Conservation (phyloP, 257 asterid genomes). For the Gynochthodes officinalis region DNA sequence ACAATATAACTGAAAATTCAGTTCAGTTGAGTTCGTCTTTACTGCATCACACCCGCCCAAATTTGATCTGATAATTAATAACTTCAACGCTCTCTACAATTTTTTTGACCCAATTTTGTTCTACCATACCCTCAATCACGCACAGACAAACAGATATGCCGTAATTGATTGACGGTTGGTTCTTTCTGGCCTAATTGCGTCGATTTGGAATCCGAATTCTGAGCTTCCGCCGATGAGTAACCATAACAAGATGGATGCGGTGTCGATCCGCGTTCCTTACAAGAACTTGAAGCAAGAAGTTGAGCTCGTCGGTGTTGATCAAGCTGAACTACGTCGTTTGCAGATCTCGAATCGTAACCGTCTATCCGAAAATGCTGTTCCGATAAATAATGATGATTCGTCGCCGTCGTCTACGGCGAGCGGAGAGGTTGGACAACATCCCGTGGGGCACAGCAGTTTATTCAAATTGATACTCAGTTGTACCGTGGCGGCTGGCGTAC, state of each 20-base stretch:
- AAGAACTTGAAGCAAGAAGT: slow-evolving; percentile 75
- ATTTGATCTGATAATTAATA: background rate
- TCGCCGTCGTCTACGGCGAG: slow-evolving; percentile 33
- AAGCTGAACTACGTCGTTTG: slow-evolving; percentile 38
- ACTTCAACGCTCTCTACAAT: background rate
- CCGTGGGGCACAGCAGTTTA: slow-evolving; percentile 49
- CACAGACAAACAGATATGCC: background rate
- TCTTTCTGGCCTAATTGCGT: background rate
- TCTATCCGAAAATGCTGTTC: background rate
- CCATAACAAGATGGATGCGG: slow-evolving; percentile 58
- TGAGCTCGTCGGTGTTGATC: slow-evolving; percentile 63
- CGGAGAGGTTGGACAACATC: slow-evolving; percentile 38
- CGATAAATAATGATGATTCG: background rate
- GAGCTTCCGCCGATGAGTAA: background rate
- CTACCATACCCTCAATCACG: background rate
- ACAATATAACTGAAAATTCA: background rate
- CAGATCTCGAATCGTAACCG: slow-evolving; percentile 37
- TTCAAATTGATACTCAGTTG: slow-evolving; percentile 72
- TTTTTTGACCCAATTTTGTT: background rate
- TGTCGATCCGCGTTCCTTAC: slow-evolving; percentile 84
- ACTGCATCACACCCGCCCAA: slow-evolving; percentile 12
- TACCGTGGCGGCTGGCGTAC: slow-evolving; percentile 98
- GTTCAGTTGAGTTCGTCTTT: background rate
- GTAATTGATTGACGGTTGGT: background rate
- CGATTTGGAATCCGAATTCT: background rate